Base-by-base conservation (phyloP, 352 stramenopile species). In the Blastocystis sp. region DNA sequence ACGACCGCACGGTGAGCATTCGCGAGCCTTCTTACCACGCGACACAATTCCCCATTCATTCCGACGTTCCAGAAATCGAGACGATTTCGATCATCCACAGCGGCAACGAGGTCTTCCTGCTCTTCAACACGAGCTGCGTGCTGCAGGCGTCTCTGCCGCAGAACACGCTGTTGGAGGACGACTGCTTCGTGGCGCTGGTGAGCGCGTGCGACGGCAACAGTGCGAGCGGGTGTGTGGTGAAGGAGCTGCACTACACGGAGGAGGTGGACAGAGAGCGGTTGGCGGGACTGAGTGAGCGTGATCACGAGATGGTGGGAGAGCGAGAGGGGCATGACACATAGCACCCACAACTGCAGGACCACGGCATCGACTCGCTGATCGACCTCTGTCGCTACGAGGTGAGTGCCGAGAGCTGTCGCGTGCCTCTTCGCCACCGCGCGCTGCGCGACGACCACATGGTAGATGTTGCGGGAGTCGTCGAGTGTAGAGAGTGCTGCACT, bases 301-400 rank as follows among this genome's bases (percentile, higher is more conserved):
- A 16, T 19, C 9, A 16, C 0, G 45, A 55, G 45, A 16, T 55
- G 45, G 45, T 55, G 45, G 45, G 0, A 16, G 45, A 19, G 45
- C 6, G 9, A 16, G 9, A 55, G 45, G 9, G 45, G 16, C 16
- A 16, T 55, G 45, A 55, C 6, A 55, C 26, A 26, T 67, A 85
- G 74, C 74, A 85, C 66, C 74, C 74, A n/a, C 3, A n/a, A 10
- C 33, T 85, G 33, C 51, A 55, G 12, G 74, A 85, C 21, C 21
- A 2, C 0, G 50, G 51, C 1, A 85, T 85, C 45, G 74, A 85
- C 35, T 55, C 29, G 3, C 45, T 85, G 24, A 39, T 70, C 4
- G 51, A 85, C 13, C 35, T 85, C 0, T 67, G 41, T 39, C 74
- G 45, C 0, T 85, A 69, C 33, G 29, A 66, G 6, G 45, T 55